Conservation (phyloP, 2,329 filamentous ascomycete species). For the Zasmidium cellare region DNA sequence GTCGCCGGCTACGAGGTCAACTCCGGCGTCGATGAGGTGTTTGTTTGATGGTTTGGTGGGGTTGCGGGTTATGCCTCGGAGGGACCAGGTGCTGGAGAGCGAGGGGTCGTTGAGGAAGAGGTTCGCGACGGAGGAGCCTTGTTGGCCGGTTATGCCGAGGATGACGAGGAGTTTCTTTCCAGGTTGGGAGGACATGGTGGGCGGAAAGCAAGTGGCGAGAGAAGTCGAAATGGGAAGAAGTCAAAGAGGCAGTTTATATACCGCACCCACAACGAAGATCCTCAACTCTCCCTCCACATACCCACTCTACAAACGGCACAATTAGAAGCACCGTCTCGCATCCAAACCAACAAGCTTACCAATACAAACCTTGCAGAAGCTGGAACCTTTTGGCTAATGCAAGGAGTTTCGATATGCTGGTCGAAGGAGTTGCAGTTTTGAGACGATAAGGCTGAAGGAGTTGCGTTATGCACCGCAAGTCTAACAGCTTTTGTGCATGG, state of each 20-base stretch:
- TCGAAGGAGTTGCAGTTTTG: not conserved
- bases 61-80: conserved; percentile 45
- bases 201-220: not conserved
- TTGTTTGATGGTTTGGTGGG: conserved; percentile 35
- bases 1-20: conserved; percentile 38
- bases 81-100: not conserved
- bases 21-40: conserved; percentile 28
- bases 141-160: conserved; percentile 37
- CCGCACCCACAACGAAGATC: too few species aligned
- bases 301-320: not conserved
- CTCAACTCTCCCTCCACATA: too few species aligned
- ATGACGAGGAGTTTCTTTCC: conserved; percentile 36
- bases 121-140: conserved; percentile 23
- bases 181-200: conserved; percentile 2
- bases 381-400: too few species aligned
- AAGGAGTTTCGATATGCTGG: not conserved
- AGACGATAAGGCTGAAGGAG: not conserved
- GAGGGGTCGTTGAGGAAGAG: conserved; percentile 23
- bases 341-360: not conserved
- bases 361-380: not conserved
- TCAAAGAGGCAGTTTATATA: not conserved
- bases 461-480: not conserved
- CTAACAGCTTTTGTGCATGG: not conserved
- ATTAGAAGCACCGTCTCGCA: not conserved
- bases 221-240: not conserved